Evolutionary conservation across 176 grass and related monocot species (phyloP), one percentile per base, ranked within the genome.

Genomic region (Avena atlantica): DNA sequence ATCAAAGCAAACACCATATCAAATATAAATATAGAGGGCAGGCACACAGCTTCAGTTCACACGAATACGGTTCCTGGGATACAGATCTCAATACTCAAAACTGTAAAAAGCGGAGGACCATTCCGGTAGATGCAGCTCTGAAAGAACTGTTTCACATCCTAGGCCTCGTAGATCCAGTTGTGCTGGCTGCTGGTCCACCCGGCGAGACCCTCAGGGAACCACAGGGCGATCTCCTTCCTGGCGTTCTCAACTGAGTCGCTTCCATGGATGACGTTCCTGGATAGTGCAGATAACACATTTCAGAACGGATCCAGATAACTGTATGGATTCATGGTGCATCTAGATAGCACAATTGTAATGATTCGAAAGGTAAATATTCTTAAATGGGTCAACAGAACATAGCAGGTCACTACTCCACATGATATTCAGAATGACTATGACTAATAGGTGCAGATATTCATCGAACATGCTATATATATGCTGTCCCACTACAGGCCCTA

Each of bases 201-300:
- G 0, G 81, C 84, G 7, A 89, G 56, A 70, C 94, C 94, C 81
- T 99, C 92, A 0, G 94, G 89, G 77, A 99, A 99, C 97, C 97
- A 99, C 36, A 99, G 84, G 49, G 92, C 94, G 52, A 99, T 97
- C 92, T 99, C 97, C 89, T 93, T 99, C 83, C 78, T 89, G 8
- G 91, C 92, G n/a, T 90, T 97, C 92, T 97, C 97, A 52, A 94
- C 69, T 2, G 92, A 86, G 69, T 99, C 97, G 10, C 97, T 99
- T 81, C 97, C 94, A 73, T 99, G 94, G 67, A 99, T 99, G 56
- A 96, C 92, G 61, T 99, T 99, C 87, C 97, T 99, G 92, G 17
- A 87, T 62, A 49, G 20, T 11, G 45, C 12, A 66, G 74, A 81
- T 34, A 65, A 75, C 10, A 42, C 5, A n/a, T 31, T 57, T 87